Conservation (phyloP, 768 basidiomycete species). For the Boletus tomentosulus region DNA sequence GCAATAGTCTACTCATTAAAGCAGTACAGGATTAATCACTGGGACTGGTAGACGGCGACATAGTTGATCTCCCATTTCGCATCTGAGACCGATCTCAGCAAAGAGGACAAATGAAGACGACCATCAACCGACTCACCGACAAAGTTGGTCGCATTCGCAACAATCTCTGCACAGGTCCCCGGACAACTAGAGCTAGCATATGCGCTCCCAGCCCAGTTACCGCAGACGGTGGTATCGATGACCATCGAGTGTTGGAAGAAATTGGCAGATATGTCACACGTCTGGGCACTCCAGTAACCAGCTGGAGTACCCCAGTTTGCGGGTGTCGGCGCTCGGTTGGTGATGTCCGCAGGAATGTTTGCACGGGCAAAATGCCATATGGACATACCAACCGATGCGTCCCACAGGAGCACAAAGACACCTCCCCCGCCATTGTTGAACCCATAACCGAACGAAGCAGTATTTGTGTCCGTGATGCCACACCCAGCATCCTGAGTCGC, state of each 20-base stretch:
- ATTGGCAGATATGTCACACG: constrained; percentile 46
- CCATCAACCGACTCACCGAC: constrained; percentile 27
- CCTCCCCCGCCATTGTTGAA: constrained; percentile 41
- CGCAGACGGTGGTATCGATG: constrained; percentile 35
- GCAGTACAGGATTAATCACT: not conserved
- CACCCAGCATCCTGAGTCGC: constrained; percentile 44
- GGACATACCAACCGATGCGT: constrained; percentile 42
- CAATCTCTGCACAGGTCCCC: constrained; percentile 43
- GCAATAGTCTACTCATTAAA: not conserved
- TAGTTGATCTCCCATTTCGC: constrained; percentile 57
- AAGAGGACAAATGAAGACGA: not conserved
- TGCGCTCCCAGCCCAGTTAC: constrained; percentile 24
- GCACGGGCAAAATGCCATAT: constrained; percentile 53
- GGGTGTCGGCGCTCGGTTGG: constrained; percentile 41
- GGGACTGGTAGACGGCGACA: constrained; percentile 46
- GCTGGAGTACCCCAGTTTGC: constrained; percentile 48
- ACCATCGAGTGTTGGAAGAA: constrained; percentile 52
- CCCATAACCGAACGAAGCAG: constrained; percentile 39
- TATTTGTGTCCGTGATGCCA: constrained; percentile 40
- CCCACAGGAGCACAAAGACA: constrained; percentile 56
- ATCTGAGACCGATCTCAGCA: constrained; percentile 30
- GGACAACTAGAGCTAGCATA: constrained; percentile 33
- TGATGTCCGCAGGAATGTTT: constrained; percentile 52
- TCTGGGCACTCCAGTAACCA: constrained; percentile 46
- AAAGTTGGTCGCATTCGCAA: constrained; percentile 57